These are phyloP conservation scores for Trichosporon sp. DNA, from an alignment of 1,284 basidiomycete species.

Conservation along the genomic window DNA sequence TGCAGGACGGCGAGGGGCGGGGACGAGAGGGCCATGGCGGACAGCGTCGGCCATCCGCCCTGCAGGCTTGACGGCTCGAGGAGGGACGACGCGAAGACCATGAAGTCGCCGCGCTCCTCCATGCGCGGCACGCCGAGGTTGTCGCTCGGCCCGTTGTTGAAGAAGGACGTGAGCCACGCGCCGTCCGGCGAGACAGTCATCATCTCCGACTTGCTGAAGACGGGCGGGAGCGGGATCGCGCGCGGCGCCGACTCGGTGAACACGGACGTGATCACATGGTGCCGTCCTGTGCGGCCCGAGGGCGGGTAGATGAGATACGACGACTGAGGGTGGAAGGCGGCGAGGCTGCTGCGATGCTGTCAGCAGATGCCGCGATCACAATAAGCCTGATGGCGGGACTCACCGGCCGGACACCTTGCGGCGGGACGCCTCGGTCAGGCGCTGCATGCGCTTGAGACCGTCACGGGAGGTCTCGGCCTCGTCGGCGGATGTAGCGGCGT, in stretches of 20 bases:
- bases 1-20: constrained; percentile 28
- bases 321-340: constrained; percentile 17
- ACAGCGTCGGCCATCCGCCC: constrained; percentile 21
- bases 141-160: constrained; percentile 3
- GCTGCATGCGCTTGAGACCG: constrained; percentile 19
- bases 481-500: constrained; percentile 10
- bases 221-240: constrained; percentile 21
- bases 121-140: not conserved
- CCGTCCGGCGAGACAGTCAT: constrained; percentile 35
- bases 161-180: constrained; percentile 30
- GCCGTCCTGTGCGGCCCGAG: not conserved
- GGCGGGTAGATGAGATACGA: constrained; percentile 22
- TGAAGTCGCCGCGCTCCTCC: constrained; percentile 13
- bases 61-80: constrained; percentile 25
- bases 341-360: constrained; percentile 9
- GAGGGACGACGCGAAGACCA: constrained; percentile 23
- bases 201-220: constrained; percentile 23
- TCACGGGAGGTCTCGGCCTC: constrained; percentile 19
- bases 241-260: constrained; percentile 23
- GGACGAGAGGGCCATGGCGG: constrained; percentile 25
- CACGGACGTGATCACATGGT: constrained; percentile 17
- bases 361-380: not conserved
- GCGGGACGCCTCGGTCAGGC: constrained; percentile 13
- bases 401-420: not conserved
- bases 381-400: not conserved